Evolutionary conservation across 1,284 basidiomycete species (phyloP).

Genomic region (Ceratobasidium sp.): DNA sequence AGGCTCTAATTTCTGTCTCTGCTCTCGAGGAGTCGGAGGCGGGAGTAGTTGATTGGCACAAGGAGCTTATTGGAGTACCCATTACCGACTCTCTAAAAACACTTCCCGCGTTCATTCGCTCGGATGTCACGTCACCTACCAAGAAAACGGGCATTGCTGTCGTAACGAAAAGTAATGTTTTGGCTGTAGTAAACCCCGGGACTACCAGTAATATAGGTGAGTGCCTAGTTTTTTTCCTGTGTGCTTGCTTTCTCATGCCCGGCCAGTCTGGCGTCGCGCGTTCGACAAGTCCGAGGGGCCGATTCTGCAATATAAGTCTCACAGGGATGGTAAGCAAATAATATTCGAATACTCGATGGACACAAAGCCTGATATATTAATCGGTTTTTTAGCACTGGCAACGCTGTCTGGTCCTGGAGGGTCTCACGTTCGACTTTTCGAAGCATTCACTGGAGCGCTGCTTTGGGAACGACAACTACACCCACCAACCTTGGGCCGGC

Average conservation of each 20-base stretch:
- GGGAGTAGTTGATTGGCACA: slow-evolving; percentile 90
- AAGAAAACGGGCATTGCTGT: slow-evolving; percentile 66
- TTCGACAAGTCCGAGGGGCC: slow-evolving; percentile 70
- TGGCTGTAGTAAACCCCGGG: slow-evolving; percentile 77
- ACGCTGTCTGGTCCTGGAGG: slow-evolving; percentile 81
- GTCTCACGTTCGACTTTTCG: slow-evolving; percentile 75
- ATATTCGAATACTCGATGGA: not conserved
- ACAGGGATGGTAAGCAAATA: slow-evolving; percentile 64
- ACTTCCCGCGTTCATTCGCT: slow-evolving; percentile 67
- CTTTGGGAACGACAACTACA: slow-evolving; percentile 74
- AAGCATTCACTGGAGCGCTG: slow-evolving; percentile 73
- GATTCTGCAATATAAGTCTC: slow-evolving; percentile 73
- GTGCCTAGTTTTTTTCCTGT: slow-evolving; percentile 49
- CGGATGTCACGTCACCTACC: slow-evolving; percentile 29
- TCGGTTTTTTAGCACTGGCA: slow-evolving; percentile 65
- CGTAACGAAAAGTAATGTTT: slow-evolving; percentile 79
- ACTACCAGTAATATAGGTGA: slow-evolving; percentile 75
- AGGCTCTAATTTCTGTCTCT: slow-evolving; percentile 14
- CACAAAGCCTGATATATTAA: not conserved
- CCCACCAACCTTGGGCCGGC: slow-evolving; percentile 57
- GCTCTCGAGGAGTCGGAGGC: slow-evolving; percentile 78
- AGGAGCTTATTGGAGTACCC: slow-evolving; percentile 76
- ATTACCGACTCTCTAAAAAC: slow-evolving; percentile 60
- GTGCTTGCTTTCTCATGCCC: slow-evolving; percentile 37
- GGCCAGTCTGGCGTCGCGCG: slow-evolving; percentile 81